These are phyloP conservation scores for Dovyalis caffra DNA, from an alignment of 345 rosid genomes.

Conservation along the genomic window DNA sequence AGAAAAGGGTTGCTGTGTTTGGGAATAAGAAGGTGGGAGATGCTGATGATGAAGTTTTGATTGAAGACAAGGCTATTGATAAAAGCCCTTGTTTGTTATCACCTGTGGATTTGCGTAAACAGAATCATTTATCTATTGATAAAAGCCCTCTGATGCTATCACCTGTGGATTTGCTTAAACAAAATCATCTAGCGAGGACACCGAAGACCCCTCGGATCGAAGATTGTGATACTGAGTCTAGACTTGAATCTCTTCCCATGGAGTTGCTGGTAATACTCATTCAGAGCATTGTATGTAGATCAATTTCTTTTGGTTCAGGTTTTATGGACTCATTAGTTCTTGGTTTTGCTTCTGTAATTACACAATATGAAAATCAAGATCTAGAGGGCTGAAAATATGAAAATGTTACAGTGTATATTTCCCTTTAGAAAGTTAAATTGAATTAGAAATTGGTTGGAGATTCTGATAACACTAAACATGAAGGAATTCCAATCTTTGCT, in stretches of 20 bases:
- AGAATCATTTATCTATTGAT: slow-evolving; percentile 37
- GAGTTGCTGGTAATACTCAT: slow-evolving; percentile 65
- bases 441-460: too few relatives aligned
- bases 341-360: too few relatives aligned
- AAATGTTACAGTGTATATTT: too few relatives aligned
- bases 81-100: slow-evolving; percentile 57
- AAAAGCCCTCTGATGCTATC: slow-evolving; percentile 57
- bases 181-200: slow-evolving; percentile 48
- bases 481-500: too few relatives aligned
- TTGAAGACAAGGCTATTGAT: slow-evolving; percentile 35
- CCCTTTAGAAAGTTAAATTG: too few relatives aligned
- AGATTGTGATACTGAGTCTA: slow-evolving; percentile 56
- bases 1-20: slow-evolving; percentile 56
- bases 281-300: background rate
- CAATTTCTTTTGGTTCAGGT: background rate
- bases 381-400: too few relatives aligned
- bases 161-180: slow-evolving; percentile 51
- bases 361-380: too few relatives aligned
- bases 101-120: slow-evolving; percentile 51
- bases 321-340: background rate
- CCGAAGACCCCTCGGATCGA: slow-evolving; percentile 72
- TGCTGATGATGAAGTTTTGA: slow-evolving; percentile 12
- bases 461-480: too few relatives aligned
- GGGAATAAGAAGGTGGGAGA: slow-evolving; percentile 41
- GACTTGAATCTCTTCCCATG: slow-evolving; percentile 82